These are phyloP conservation scores for Moringa oleifera DNA, from an alignment of 345 rosid genomes.

Conservation along the genomic window DNA sequence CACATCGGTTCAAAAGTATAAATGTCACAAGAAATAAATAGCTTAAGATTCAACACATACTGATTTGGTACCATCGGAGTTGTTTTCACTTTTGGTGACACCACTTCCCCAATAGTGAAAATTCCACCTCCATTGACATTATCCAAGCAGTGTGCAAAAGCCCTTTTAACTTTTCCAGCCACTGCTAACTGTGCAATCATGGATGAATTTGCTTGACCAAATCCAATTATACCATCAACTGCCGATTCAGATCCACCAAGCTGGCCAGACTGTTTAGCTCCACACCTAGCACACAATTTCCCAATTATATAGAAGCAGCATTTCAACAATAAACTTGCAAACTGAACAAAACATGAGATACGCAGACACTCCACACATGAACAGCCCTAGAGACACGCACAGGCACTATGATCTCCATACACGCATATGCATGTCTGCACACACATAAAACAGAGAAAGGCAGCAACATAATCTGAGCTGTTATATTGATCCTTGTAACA, in stretches of 20 bases:
- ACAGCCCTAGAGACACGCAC: too few relatives aligned
- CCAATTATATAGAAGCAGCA: neutral
- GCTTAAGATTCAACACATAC: slow-evolving; percentile 41
- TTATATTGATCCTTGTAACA: too few relatives aligned
- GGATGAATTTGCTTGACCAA: slow-evolving; percentile 84
- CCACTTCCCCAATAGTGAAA: slow-evolving; percentile 69
- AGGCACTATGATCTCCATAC: too few relatives aligned
- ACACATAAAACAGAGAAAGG: too few relatives aligned
- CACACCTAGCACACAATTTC: slow-evolving; percentile 45
- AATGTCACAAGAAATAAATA: slow-evolving; percentile 4
- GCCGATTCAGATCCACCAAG: slow-evolving; percentile 58
- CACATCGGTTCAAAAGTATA: neutral
- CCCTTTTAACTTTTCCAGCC: slow-evolving; percentile 51
- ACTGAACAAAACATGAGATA: neutral
- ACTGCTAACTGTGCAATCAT: slow-evolving; percentile 79
- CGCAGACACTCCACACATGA: neutral
- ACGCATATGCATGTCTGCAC: too few relatives aligned
- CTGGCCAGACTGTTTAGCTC: slow-evolving; percentile 68
- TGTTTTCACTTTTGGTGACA: slow-evolving; percentile 56
- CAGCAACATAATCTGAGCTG: too few relatives aligned
- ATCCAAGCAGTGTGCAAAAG: slow-evolving; percentile 84
- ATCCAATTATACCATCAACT: slow-evolving; percentile 86
- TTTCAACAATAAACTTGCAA: neutral
- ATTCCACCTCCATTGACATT: slow-evolving; percentile 75
- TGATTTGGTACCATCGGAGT: slow-evolving; percentile 73